These are phyloP conservation scores for Arthromyces matolae DNA, from an alignment of 768 basidiomycete species.

Conservation along the genomic window DNA sequence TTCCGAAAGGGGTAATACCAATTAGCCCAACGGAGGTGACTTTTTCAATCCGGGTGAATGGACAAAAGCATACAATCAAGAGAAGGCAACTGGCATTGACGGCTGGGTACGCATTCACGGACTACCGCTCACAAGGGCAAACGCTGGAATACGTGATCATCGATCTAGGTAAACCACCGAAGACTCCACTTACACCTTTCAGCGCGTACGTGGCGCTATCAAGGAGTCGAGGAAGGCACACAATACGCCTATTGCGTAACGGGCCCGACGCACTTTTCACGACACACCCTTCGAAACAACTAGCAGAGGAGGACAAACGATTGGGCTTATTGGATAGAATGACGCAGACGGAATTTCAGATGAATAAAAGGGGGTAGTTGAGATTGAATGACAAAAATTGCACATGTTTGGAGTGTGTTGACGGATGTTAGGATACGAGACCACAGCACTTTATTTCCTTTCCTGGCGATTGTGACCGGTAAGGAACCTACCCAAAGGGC, in stretches of 20 bases:
- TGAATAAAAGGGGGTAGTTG: no score
- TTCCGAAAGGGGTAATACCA: slow-evolving; percentile 24
- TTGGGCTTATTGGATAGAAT: slow-evolving; percentile 2
- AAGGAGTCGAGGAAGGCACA: slow-evolving; percentile 23
- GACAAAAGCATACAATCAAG: neutral
- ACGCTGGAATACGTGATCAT: slow-evolving; percentile 32
- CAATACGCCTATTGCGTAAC: slow-evolving; percentile 28
- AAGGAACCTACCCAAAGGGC: no score
- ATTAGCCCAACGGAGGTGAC: slow-evolving; percentile 13
- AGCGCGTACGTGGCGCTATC: slow-evolving; percentile 33
- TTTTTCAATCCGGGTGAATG: neutral
- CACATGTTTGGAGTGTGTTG: no score
- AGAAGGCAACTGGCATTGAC: slow-evolving; percentile 22
- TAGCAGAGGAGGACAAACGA: slow-evolving; percentile 19
- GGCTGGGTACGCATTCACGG: slow-evolving; percentile 36
- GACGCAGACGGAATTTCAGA: no score
- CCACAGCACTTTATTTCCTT: no score
- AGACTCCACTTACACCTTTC: slow-evolving; percentile 24
- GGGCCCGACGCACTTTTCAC: slow-evolving; percentile 26
- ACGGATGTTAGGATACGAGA: no score
- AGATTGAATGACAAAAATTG: no score
- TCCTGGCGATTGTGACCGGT: no score
- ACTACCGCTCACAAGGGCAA: slow-evolving; percentile 39
- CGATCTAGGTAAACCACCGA: slow-evolving; percentile 29
- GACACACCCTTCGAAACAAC: slow-evolving; percentile 13